Evolutionary conservation across 1,284 basidiomycete genomes (phyloP).

Genomic region (Coniophora puteana): DNA sequence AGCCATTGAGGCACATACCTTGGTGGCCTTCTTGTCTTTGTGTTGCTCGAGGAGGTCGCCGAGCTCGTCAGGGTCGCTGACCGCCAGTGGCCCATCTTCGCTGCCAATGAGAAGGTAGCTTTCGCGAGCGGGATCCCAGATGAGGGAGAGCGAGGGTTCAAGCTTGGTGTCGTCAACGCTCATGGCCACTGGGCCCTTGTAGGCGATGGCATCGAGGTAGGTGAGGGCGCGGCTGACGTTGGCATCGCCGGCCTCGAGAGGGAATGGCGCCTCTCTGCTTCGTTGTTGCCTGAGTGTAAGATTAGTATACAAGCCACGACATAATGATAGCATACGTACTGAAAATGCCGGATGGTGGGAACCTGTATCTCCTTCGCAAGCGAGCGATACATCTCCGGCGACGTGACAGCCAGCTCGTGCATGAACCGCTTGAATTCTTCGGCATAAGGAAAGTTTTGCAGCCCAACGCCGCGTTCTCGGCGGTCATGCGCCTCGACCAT

Average conservation of each 20-base stretch:
- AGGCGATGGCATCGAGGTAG: too few species aligned
- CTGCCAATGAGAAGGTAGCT: conserved; percentile 22
- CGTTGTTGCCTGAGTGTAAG: too few species aligned
- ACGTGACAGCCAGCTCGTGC: conserved; percentile 22
- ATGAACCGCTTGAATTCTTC: conserved; percentile 27
- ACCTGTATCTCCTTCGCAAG: background rate
- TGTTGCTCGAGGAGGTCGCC: conserved; percentile 11
- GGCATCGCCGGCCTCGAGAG: too few species aligned
- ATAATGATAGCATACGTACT: background rate
- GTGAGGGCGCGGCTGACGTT: too few species aligned
- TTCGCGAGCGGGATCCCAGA: conserved; percentile 16
- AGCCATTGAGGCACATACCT: too few species aligned
- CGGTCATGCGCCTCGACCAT: conserved; percentile 23
- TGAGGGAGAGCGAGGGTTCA: conserved; percentile 13
- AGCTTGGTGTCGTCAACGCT: conserved; percentile 31
- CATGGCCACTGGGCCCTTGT: too few species aligned
- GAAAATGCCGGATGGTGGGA: background rate
- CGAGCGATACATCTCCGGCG: conserved; percentile 24
- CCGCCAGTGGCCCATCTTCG: conserved; percentile 14
- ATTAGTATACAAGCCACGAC: background rate
- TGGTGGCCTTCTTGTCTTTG: conserved; percentile 15
- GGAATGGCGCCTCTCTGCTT: too few species aligned
- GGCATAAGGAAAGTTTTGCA: conserved; percentile 34
- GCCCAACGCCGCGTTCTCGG: conserved; percentile 26
- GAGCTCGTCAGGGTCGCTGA: conserved; percentile 14